A percentile compares a stretch with the other conserved stretches of the same genome.
These are phyloP conservation scores for Podospora australis DNA, from an alignment of 495 filamentous ascomycete species.

Conservation along the genomic window DNA sequence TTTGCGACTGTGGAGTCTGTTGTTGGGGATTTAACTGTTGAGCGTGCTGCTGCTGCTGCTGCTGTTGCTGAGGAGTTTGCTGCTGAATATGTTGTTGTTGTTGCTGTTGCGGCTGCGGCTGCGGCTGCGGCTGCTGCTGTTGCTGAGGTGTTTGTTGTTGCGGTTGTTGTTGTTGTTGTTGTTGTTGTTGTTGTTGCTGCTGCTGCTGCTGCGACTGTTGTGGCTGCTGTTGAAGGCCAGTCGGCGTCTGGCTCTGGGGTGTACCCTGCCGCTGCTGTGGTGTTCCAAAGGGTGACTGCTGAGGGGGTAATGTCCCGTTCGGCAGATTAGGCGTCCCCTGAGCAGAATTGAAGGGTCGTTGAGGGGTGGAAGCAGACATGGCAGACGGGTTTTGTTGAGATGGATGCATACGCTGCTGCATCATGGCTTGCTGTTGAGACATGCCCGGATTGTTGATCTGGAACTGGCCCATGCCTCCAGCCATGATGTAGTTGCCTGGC, in stretches of 20 bases:
- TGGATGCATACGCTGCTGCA: slow-evolving; percentile 43
- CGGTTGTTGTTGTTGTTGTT: slow-evolving; percentile 14
- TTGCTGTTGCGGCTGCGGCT: slow-evolving; percentile 9
- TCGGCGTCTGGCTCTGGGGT: slow-evolving; percentile 35
- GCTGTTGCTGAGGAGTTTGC: slow-evolving; percentile 12
- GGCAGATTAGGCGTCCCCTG: slow-evolving; percentile 33
- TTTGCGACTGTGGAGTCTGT: slow-evolving; percentile 7
- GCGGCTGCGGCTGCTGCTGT: slow-evolving; percentile 9
- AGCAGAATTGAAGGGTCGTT: slow-evolving; percentile 31
- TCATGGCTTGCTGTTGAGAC: slow-evolving; percentile 35
- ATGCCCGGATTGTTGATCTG: slow-evolving; percentile 35
- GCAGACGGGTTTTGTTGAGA: slow-evolving; percentile 29
- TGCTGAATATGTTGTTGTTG: background rate
- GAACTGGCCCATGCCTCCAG: slow-evolving; percentile 33
- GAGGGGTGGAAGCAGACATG: slow-evolving; percentile 35
- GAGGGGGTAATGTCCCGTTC: slow-evolving; percentile 25
- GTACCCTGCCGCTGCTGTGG: slow-evolving; percentile 24
- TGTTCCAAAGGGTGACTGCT: slow-evolving; percentile 26
- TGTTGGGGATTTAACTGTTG: slow-evolving; percentile 1
- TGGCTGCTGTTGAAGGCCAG: slow-evolving; percentile 18
- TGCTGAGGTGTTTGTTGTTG: slow-evolving; percentile 8
- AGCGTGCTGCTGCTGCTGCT: slow-evolving; percentile 10
- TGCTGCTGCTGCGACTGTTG: background rate
- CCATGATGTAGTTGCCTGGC: slow-evolving; percentile 45
- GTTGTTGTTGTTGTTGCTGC: background rate